These are phyloP conservation scores for Quercus phellos DNA, from an alignment of 331 rosid genomes.

Conservation along the genomic window DNA sequence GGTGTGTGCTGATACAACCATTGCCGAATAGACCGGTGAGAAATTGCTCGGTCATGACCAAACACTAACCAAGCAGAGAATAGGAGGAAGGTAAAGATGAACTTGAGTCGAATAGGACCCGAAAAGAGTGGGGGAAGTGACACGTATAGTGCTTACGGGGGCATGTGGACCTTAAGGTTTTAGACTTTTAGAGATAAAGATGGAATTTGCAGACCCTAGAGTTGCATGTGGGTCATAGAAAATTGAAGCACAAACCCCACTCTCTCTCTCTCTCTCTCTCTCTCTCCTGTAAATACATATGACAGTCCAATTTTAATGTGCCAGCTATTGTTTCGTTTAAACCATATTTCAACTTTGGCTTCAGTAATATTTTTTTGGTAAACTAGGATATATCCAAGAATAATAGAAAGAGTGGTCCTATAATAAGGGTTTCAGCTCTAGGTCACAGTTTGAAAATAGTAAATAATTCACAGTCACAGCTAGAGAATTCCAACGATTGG, in stretches of 20 bases:
- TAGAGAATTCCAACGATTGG: neutral
- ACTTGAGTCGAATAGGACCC: constrained; percentile 34
- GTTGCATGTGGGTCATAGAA: constrained; percentile 65
- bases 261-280: constrained; percentile 18
- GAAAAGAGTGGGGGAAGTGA: constrained; percentile 49
- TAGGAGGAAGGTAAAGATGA: neutral
- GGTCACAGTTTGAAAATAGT: neutral
- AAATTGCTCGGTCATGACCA: neutral
- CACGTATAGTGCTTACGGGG: constrained; percentile 42
- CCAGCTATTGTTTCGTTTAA: constrained; percentile 30
- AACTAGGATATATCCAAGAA: neutral
- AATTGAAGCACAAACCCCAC: constrained; percentile 33
- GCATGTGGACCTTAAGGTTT: constrained; percentile 41
- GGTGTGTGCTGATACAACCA: neutral
- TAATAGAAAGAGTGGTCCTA: neutral
- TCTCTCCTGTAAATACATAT: neutral
- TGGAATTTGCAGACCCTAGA: constrained; percentile 40
- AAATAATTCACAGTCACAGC: neutral
- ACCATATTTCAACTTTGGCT: neutral
- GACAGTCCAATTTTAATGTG: constrained; percentile 35
- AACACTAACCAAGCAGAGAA: neutral
- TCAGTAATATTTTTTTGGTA: neutral
- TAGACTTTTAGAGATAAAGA: constrained; percentile 30
- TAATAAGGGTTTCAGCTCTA: neutral
- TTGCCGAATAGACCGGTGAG: neutral